Evolutionary conservation across 192 early-diverging fungal genomes (phyloP).

Genomic region (Gonapodya prolifera): DNA sequence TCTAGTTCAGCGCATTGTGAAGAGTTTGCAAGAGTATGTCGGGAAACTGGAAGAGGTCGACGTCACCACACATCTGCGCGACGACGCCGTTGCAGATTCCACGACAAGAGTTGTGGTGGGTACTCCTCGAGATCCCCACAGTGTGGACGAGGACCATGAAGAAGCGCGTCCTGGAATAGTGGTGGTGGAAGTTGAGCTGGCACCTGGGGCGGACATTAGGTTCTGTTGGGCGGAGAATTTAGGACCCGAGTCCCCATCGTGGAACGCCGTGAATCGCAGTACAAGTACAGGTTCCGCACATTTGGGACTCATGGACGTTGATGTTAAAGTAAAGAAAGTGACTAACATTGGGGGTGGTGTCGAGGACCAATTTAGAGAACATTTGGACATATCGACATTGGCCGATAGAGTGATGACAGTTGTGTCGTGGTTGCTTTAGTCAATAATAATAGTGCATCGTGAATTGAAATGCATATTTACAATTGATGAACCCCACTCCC

Average conservation of each 20-base stretch:
- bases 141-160: neutral
- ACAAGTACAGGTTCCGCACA: neutral
- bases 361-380: neutral
- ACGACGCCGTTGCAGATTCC: neutral
- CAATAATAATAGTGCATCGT: too few relatives aligned
- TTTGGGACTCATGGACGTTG: neutral
- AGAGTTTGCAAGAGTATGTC: neutral
- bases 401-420: neutral
- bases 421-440: neutral
- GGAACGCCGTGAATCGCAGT: neutral
- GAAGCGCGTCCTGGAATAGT: neutral
- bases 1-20: neutral
- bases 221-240: neutral
- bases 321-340: neutral
- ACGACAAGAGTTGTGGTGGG: neutral
- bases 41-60: neutral
- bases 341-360: neutral
- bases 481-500: too few relatives aligned
- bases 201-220: neutral
- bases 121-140: neutral
- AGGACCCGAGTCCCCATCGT: neutral
- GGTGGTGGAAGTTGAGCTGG: neutral
- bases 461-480: too few relatives aligned
- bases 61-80: neutral
- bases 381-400: neutral